Conservation (phyloP, 2,329 filamentous ascomycete species). For the Neophaeococcomyces aloes region DNA sequence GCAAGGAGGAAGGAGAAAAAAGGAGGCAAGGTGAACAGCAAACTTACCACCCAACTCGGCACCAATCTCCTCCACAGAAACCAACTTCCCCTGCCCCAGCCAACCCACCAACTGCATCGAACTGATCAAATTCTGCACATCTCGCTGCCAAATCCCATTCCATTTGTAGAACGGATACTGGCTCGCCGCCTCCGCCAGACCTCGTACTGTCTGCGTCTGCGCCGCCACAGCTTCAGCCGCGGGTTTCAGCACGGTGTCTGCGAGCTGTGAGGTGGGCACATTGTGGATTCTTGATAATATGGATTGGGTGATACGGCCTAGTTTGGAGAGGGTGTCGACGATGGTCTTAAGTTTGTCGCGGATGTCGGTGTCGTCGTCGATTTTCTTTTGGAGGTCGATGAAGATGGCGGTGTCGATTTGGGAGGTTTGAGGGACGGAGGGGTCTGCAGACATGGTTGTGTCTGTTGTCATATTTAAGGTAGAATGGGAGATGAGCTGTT, state of each 20-base stretch:
- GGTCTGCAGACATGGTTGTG: too few relatives aligned
- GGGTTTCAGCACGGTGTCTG: slow-evolving; percentile 56
- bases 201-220: slow-evolving; percentile 59
- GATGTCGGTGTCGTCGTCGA: slow-evolving; percentile 75
- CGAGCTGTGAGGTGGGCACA: slow-evolving; percentile 56
- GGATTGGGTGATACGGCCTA: slow-evolving; percentile 67
- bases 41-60: slow-evolving; percentile 58
- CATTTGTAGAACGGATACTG: slow-evolving; percentile 97
- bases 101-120: slow-evolving; percentile 51
- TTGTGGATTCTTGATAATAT: slow-evolving; percentile 83
- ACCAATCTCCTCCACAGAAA: slow-evolving; percentile 83
- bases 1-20: too few relatives aligned
- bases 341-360: slow-evolving; percentile 76
- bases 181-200: slow-evolving; percentile 63
- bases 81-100: slow-evolving; percentile 53
- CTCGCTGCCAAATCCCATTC: slow-evolving; percentile 74
- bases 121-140: slow-evolving; percentile 77
- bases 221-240: slow-evolving; percentile 60
- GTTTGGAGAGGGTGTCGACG: slow-evolving; percentile 69
- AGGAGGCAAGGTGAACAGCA: neutral
- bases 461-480: too few relatives aligned
- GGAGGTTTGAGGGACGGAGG: too few relatives aligned
- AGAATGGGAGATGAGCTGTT: too few relatives aligned
- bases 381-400: slow-evolving; percentile 72
- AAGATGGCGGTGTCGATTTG: slow-evolving; percentile 78